Conservation (phyloP, 139 green algal genomes). For the Ulvella scutata region DNA sequence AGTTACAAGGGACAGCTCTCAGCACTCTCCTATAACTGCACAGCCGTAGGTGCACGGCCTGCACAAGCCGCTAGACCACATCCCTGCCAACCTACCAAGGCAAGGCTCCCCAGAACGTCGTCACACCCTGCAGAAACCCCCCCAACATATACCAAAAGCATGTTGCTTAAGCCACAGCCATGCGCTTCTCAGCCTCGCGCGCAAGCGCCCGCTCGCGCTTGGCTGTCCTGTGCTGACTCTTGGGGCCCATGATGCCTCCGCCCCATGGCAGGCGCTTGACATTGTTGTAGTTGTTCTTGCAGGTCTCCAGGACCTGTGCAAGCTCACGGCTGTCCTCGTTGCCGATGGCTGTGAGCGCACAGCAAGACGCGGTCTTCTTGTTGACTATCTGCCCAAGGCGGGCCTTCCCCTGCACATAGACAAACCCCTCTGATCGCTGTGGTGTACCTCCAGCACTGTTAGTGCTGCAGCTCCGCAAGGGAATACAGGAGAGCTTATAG, state of each 20-base stretch:
- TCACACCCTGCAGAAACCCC: too few relatives aligned
- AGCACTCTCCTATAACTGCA: too few relatives aligned
- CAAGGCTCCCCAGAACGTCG: too few relatives aligned
- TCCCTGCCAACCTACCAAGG: too few relatives aligned
- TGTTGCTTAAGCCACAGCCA: slow-evolving; percentile 1
- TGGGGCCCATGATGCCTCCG: slow-evolving; percentile 94
- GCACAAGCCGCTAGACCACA: too few relatives aligned
- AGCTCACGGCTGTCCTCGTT: slow-evolving; percentile 97
- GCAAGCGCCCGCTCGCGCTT: slow-evolving; percentile 64
- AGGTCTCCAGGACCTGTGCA: slow-evolving; percentile 89
- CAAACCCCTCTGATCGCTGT: too few relatives aligned
- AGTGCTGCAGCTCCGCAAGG: too few relatives aligned
- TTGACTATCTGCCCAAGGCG: slow-evolving; percentile 87
- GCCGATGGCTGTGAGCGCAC: slow-evolving; percentile 88
- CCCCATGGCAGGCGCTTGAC: slow-evolving; percentile 75
- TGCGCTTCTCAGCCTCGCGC: slow-evolving; percentile 72
- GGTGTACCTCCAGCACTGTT: too few relatives aligned
- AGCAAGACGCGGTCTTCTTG: slow-evolving; percentile 93
- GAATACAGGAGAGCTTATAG: too few relatives aligned
- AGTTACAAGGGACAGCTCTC: too few relatives aligned
- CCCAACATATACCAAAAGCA: too few relatives aligned
- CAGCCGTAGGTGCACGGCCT: too few relatives aligned
- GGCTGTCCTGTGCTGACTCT: slow-evolving; percentile 81
- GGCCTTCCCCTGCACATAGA: slow-evolving; percentile 58
- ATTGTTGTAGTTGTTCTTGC: slow-evolving; percentile 85